Evolutionary conservation across 352 stramenopile species (phyloP), one percentile per base, ranked within the genome.

Genomic region (Stramenopiles sp.): DNA sequence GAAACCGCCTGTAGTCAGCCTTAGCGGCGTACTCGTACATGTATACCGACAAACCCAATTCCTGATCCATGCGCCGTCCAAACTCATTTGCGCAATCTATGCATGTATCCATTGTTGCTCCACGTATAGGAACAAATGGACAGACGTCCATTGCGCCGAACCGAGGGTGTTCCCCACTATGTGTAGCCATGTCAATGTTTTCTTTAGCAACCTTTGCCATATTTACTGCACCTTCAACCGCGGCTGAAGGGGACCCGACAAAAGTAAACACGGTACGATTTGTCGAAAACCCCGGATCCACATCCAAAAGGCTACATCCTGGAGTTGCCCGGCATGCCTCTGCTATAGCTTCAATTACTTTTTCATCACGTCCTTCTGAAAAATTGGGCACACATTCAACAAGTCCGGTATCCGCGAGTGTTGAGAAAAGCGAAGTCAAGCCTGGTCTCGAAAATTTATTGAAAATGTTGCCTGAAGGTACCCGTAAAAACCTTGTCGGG

Each of bases 181-280:
- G 83, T 75, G 84, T 85, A 30, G 25, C 39, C 83, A 85, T 85
- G 78, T 85, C 83, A 32, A 85, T 85, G 30, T 84, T 67, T 0
- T 85, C 31, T 22, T 85, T 83, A 30, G 83, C 83, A 44, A 85
- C 83, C 30, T 80, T 80, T 67, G 81, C 82, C 27, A 83, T 83
- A 33, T 85, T 85, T 75, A 85, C 80, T 22, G 83, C 83, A 30
- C 78, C 83, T 67, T 85, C 82, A 8, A 85, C 67, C 7, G 85
- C 83, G 29, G 30, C 55, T 30, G 83, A 80, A 44, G 67, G 76
- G 67, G 83, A 44, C 29, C 83, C 83, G 8, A 85, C 83, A 71
- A 85, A 85, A 27, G 83, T 85, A 78, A 84, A 85, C 22, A 85
- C 83, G 27, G 83, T 85, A 67, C 83, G 80, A 75, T 85, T 85